Evolutionary conservation across 345 rosid genomes (phyloP).

Genomic region (Nephelium lappaceum): DNA sequence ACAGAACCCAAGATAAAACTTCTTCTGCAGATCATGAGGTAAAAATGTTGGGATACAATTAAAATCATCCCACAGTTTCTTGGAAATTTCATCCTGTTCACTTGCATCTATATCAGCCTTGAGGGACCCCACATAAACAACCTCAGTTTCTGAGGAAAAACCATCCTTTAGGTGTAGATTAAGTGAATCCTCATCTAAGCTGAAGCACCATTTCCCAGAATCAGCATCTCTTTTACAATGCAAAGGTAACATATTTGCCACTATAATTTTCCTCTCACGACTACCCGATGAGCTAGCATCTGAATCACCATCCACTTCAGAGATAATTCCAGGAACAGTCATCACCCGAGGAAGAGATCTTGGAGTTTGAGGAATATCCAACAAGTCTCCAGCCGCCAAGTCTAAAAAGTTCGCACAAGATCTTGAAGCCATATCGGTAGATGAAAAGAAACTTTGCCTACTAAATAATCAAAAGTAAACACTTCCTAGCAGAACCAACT

Average conservation of each 20-base stretch:
- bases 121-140: slow-evolving; percentile 71
- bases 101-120: slow-evolving; percentile 53
- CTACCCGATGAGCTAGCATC: slow-evolving; percentile 49
- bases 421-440: slow-evolving; percentile 57
- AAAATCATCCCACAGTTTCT: slow-evolving; percentile 57
- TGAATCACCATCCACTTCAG: slow-evolving; percentile 64
- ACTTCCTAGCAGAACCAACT: slow-evolving; percentile 18
- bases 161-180: slow-evolving; percentile 65
- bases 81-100: slow-evolving; percentile 77
- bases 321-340: slow-evolving; percentile 72
- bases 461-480: slow-evolving; percentile 7
- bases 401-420: slow-evolving; percentile 56
- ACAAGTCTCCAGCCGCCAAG: slow-evolving; percentile 58
- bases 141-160: slow-evolving; percentile 58
- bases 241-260: slow-evolving; percentile 60
- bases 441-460: not conserved
- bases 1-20: slow-evolving; percentile 73
- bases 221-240: slow-evolving; percentile 46
- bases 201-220: slow-evolving; percentile 62
- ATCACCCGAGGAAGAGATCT: slow-evolving; percentile 71
- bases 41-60: slow-evolving; percentile 77
- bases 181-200: slow-evolving; percentile 63
- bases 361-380: slow-evolving; percentile 65
- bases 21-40: slow-evolving; percentile 62
- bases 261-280: slow-evolving; percentile 56